Evolutionary conservation across 176 grass and related monocot genomes (phyloP), one percentile per base, ranked within the genome.

Genomic region (Chrysopogon serrulatus): DNA sequence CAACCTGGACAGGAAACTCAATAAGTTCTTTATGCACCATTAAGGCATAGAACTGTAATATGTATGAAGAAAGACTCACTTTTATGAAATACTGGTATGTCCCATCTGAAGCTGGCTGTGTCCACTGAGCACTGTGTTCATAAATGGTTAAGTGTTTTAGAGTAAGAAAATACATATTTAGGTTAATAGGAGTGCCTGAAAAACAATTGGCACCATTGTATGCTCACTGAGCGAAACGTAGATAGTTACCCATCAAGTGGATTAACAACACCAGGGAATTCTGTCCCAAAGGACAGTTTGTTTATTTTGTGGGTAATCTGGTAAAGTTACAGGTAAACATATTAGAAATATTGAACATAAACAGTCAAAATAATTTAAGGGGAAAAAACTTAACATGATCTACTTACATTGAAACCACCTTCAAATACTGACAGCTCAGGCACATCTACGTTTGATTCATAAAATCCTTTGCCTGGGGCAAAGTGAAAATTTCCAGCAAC

Each of bases 31-130:
- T 68, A 67, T 76, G 42, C 33, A 82, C 36, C 43, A 79, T 11
- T 43, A 84, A 84, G 14, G 32, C 41, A 44, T 82, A 71, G 41
- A 64, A 85, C 49, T 71, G 17, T 19, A 84, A 75, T 30, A 76
- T 79, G 28, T 36, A 87, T 71, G n/a, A 23, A 75, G 47, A 30
- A 91, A 42, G 14, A 79, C 83, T 88, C 43, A 89, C 96, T 87
- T 99, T 99, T 86, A 96, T 92, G 79, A 99, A 99, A 76, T 99
- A 99, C 26, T 96, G 96, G 76, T 99, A 96, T 84, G 90, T 91
- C 80, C 96, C 96, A 86, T 92, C 92, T 85, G 83, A 82, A 26
- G 84, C 87, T 37, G 82, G 79, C 21, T 99, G 96, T 60, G 75
- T 92, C 96, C 93, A 99, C 19, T 88, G 87, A 80, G 83, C 89